These are phyloP conservation scores for Claviceps sp. DNA, from an alignment of 2,329 filamentous ascomycete genomes.

Conservation along the genomic window DNA sequence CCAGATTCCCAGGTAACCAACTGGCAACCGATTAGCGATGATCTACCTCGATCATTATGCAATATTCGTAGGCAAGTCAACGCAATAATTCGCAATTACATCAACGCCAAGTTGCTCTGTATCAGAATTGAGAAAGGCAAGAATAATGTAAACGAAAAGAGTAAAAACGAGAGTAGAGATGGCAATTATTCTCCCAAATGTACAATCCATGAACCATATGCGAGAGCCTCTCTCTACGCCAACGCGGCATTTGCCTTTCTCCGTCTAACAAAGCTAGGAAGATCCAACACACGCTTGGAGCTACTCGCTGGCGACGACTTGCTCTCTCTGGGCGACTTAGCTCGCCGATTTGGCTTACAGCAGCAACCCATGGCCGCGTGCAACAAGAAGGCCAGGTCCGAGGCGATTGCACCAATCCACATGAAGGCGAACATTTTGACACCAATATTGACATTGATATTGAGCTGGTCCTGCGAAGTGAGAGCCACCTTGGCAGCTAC, in stretches of 20 bases:
- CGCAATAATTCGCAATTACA: no score
- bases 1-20: no score
- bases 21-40: no score
- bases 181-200: background rate
- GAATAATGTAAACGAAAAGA: background rate
- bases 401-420: slow-evolving; percentile 65
- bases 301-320: slow-evolving; percentile 1
- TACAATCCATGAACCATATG: no score
- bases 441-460: slow-evolving; percentile 61
- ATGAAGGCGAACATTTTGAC: slow-evolving; percentile 71
- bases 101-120: background rate
- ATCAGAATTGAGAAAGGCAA: no score
- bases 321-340: slow-evolving; percentile 1
- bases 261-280: slow-evolving; percentile 18
- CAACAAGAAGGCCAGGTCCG: slow-evolving; percentile 56
- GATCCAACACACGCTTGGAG: slow-evolving; percentile 9
- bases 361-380: slow-evolving; percentile 71
- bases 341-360: slow-evolving; percentile 28
- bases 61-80: no score
- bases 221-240: background rate
- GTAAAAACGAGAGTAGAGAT: background rate
- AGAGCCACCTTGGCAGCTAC: slow-evolving; percentile 69
- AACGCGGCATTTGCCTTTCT: slow-evolving; percentile 10
- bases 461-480: slow-evolving; percentile 56
- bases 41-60: no score